Evolutionary conservation across 768 basidiomycete genomes (phyloP).

Genomic region (Phaeolepiota aurea): DNA sequence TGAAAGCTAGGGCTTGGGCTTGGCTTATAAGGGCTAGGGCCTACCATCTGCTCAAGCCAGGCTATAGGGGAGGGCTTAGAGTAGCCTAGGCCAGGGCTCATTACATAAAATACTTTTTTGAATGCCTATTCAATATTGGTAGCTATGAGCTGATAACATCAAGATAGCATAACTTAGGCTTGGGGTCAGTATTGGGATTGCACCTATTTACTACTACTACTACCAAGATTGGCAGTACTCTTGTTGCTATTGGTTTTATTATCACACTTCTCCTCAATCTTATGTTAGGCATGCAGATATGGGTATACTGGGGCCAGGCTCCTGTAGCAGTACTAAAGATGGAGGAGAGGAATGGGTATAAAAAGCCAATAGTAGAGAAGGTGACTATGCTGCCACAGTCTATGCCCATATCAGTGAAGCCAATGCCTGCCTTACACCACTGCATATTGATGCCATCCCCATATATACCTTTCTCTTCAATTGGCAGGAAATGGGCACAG

Average conservation of each 20-base stretch:
- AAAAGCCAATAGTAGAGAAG: slow-evolving; percentile 8
- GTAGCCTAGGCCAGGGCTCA: too few species aligned
- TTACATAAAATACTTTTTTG: too few species aligned
- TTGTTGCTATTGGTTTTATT: slow-evolving; percentile 78
- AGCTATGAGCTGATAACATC: too few species aligned
- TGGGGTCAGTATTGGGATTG: too few species aligned
- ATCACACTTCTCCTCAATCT: slow-evolving; percentile 77
- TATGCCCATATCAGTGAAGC: slow-evolving; percentile 13
- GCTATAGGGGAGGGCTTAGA: too few species aligned
- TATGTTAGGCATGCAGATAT: slow-evolving; percentile 80
- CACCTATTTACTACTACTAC: slow-evolving; percentile 88
- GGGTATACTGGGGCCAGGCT: slow-evolving; percentile 66
- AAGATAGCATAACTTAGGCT: too few species aligned
- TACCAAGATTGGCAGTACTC: slow-evolving; percentile 75
- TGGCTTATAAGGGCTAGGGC: too few species aligned
- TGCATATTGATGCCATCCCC: slow-evolving; percentile 36
- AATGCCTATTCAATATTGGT: too few species aligned
- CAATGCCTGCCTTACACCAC: slow-evolving; percentile 21
- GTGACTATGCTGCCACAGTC: slow-evolving; percentile 8
- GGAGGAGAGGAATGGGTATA: slow-evolving; percentile 4
- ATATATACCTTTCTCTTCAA: slow-evolving; percentile 31
- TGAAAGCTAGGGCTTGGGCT: too few species aligned
- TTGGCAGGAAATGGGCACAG: slow-evolving; percentile 63
- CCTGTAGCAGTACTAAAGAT: slow-evolving; percentile 11
- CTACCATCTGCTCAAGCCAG: too few species aligned